Conservation (phyloP, 768 basidiomycete species). For the Tricholoma flavovirens region DNA sequence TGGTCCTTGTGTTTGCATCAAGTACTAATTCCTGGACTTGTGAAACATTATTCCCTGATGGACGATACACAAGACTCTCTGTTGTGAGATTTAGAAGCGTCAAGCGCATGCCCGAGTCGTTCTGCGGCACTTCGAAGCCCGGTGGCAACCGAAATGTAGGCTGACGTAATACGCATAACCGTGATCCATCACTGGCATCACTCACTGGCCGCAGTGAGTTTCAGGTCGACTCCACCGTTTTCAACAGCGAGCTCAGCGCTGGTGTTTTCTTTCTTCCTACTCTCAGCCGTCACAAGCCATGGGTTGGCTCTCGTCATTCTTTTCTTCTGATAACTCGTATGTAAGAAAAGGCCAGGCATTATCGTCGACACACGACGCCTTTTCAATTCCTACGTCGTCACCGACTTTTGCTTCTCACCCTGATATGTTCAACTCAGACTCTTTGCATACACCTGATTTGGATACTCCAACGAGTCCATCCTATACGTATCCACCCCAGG, state of each 20-base stretch:
- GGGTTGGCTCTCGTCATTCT: constrained; percentile 72
- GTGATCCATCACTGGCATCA: neutral
- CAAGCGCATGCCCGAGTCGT: constrained; percentile 4
- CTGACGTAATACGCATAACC: neutral
- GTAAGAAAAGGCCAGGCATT: constrained; percentile 60
- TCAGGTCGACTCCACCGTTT: constrained; percentile 1
- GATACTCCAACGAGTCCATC: constrained; percentile 41
- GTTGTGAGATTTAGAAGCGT: constrained; percentile 6
- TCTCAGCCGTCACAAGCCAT: constrained; percentile 28
- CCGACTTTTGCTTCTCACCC: constrained; percentile 49
- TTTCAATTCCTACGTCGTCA: constrained; percentile 75
- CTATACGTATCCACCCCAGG: constrained; percentile 78
- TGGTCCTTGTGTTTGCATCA: neutral
- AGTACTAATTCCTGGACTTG: neutral
- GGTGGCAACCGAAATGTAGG: too few relatives aligned
- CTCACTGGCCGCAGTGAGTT: too few relatives aligned
- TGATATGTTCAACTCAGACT: constrained; percentile 55
- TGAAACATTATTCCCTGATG: neutral
- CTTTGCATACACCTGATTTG: constrained; percentile 43
- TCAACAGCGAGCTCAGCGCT: neutral
- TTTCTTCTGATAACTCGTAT: constrained; percentile 45
- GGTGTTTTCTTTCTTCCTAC: neutral
- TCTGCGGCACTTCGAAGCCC: too few relatives aligned
- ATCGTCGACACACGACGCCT: constrained; percentile 80
- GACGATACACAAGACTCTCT: neutral